Conservation (phyloP, 169 alveolate genomes). For the Cryptosporidium felis region DNA sequence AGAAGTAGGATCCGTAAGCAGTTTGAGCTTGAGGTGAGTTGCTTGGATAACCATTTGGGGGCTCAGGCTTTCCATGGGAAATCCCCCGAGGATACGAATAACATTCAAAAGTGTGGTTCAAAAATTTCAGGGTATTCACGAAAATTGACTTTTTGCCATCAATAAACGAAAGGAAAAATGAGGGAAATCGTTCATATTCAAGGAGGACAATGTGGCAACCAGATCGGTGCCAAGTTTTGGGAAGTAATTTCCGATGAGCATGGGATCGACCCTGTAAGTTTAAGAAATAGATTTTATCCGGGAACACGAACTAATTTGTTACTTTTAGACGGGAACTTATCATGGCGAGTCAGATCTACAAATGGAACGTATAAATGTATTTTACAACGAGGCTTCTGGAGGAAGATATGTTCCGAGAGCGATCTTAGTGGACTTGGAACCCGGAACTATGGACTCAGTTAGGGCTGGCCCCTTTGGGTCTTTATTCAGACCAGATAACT, state of each 20-base stretch:
- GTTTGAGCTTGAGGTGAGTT: slow-evolving; percentile 29
- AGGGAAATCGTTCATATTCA: slow-evolving; percentile 98
- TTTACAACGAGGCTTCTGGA: slow-evolving; percentile 97
- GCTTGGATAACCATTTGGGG: neutral
- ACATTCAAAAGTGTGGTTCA: neutral
- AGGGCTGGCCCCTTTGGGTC: slow-evolving; percentile 98
- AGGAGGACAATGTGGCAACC: slow-evolving; percentile 99
- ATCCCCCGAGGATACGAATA: too few species aligned
- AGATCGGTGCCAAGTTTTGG: slow-evolving; percentile 99
- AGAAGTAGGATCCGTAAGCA: neutral
- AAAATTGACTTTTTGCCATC: neutral
- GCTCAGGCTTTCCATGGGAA: too few species aligned
- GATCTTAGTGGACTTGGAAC: slow-evolving; percentile 97
- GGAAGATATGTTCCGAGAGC: slow-evolving; percentile 99
- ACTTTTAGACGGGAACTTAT: slow-evolving; percentile 92
- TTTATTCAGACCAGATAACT: slow-evolving; percentile 97
- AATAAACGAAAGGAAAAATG: slow-evolving; percentile 82
- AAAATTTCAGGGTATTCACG: neutral
- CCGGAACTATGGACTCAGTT: slow-evolving; percentile 99
- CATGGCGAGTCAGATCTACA: slow-evolving; percentile 96
- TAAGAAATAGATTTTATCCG: neutral
- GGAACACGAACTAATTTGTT: neutral
- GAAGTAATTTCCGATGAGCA: slow-evolving; percentile 99
- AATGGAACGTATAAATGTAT: slow-evolving; percentile 94
- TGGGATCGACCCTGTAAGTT: slow-evolving; percentile 95